Base-by-base conservation (phyloP, 2,329 filamentous ascomycete species). In the Taxawa tesnikishii region DNA sequence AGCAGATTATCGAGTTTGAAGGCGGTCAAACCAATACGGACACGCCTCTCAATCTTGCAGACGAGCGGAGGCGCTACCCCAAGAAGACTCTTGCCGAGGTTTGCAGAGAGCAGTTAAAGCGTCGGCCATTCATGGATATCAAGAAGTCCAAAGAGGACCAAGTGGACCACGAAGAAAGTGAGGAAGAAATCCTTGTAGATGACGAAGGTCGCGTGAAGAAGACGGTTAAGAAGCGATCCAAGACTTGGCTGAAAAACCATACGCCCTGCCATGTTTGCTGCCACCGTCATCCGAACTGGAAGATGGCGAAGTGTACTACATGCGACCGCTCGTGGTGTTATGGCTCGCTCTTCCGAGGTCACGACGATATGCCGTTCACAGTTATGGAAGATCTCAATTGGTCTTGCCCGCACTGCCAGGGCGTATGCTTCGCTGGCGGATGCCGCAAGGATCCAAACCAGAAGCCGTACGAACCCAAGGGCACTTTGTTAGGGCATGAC, bases 61-160 rank as follows among this genome's bases (percentile, higher is more conserved):
- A 83, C 32, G 83, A 82, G 31, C 68, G 77, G 19, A 70, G 72
- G 42, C 70, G 68, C 28, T 59, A 73, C 5, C 72, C 70, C 11
- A 85, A 79, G 53, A 93, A 85, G 50, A 79, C 85, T 0, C 65
- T 93, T 6, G 88, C 88, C 4, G 80, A 94, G 46, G 77, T 96
- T n/a, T 96, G 87, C 52, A 88, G 94, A 53, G 82, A 92, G 43
- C 83, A 94, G 45, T 62, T 96, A 11, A 75, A 72, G 40, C 62
- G 70, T 32, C 72, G 90, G 19, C 87, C 88, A 0, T 94, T 79
- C 67, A 79, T 79, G 13, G 83, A 94, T 47, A 76, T 85, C 29
- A 80, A 73, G 6, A 80, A 81, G 42, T 68, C 72, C 25, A 41
- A 55, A 15, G 48, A 55, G 15, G 51, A 49, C 8, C 53, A 54